phyloP scores from a whole-genome alignment of 129 eudicot genomes.

The Tagetes erecta region DNA sequence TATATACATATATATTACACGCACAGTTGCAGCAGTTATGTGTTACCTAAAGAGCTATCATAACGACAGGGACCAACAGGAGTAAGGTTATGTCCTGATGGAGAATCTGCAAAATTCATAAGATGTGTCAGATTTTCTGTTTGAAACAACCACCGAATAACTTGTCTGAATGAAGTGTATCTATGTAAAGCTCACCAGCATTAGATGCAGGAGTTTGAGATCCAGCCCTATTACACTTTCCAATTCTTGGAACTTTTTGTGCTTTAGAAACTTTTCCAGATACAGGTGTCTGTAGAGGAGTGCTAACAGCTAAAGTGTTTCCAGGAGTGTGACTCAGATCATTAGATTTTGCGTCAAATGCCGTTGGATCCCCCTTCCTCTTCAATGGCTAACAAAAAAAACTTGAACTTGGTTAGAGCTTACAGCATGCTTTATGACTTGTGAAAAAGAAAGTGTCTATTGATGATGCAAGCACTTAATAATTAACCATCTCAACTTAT shows the following conservation, averaged over 20 bases:
- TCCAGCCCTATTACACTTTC: conserved; percentile 65
- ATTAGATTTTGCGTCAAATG: conserved; percentile 48
- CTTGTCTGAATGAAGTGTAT: not conserved
- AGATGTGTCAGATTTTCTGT: not conserved
- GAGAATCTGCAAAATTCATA: conserved; percentile 68
- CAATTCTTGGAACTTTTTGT: conserved; percentile 56
- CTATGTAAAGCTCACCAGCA: conserved; percentile 51
- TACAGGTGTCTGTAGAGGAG: conserved; percentile 62
- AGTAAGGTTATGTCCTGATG: conserved; percentile 78
- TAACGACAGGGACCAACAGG: conserved; percentile 95
- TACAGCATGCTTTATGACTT: not conserved
- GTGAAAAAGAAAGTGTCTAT: not conserved
- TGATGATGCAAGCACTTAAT: conserved; percentile 12
- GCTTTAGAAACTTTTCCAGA: conserved; percentile 59
- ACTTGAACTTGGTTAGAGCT: not conserved
- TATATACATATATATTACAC: not conserved
- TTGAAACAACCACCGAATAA: conserved; percentile 3
- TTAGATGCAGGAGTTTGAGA: conserved; percentile 60
- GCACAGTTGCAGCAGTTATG: not conserved
- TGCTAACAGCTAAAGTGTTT: conserved; percentile 40
- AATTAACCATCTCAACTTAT: conserved; percentile 8
- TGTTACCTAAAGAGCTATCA: conserved; percentile 92
- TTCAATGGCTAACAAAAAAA: conserved; percentile 49
- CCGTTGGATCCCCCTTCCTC: conserved; percentile 65
- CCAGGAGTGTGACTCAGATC: conserved; percentile 55